A percentile compares a stretch with the other conserved stretches of the same genome.
phyloP scores from a whole-genome alignment of 2,329 filamentous ascomycete genomes.

The Alternaria sp. region DNA sequence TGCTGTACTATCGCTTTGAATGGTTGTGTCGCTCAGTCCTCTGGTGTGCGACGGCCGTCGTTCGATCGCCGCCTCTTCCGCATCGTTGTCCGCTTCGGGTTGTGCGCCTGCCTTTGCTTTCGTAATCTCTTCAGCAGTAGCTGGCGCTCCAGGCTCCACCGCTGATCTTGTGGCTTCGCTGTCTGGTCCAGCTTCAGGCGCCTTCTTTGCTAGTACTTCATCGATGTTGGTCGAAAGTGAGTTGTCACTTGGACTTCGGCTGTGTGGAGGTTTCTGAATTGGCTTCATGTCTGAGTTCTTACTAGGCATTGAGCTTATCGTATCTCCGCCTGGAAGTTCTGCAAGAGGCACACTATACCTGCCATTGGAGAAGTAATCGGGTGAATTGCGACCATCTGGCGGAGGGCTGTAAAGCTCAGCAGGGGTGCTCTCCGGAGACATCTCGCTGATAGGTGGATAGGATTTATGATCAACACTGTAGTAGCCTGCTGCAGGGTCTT shows the following conservation, averaged over 20 bases:
- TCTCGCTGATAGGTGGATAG: slow-evolving; percentile 42
- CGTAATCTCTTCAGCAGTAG: background rate
- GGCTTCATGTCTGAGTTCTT: slow-evolving; percentile 24
- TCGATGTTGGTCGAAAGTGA: slow-evolving; percentile 39
- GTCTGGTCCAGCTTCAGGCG: background rate
- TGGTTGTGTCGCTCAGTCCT: slow-evolving; percentile 40
- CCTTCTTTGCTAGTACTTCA: slow-evolving; percentile 24
- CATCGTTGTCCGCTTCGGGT: background rate
- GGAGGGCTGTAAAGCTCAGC: slow-evolving; percentile 45
- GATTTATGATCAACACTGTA: slow-evolving; percentile 34
- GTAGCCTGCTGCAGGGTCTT: slow-evolving; percentile 30
- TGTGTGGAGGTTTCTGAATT: slow-evolving; percentile 22
- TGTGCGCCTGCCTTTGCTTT: background rate
- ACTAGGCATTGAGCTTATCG: slow-evolving; percentile 18
- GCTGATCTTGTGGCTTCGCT: background rate
- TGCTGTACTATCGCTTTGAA: slow-evolving; percentile 43
- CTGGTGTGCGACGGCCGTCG: slow-evolving; percentile 39
- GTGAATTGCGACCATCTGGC: slow-evolving; percentile 12
- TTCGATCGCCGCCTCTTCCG: slow-evolving; percentile 10
- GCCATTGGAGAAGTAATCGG: slow-evolving; percentile 37
- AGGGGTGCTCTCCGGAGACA: slow-evolving; percentile 41
- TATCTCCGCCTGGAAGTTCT: slow-evolving; percentile 43
- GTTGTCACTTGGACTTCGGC: slow-evolving; percentile 35
- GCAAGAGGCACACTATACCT: slow-evolving; percentile 28
- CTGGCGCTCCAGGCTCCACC: slow-evolving; percentile 1